These are phyloP conservation scores for Stachybotrys elegans DNA, from an alignment of 2,329 filamentous ascomycete genomes.

Conservation along the genomic window DNA sequence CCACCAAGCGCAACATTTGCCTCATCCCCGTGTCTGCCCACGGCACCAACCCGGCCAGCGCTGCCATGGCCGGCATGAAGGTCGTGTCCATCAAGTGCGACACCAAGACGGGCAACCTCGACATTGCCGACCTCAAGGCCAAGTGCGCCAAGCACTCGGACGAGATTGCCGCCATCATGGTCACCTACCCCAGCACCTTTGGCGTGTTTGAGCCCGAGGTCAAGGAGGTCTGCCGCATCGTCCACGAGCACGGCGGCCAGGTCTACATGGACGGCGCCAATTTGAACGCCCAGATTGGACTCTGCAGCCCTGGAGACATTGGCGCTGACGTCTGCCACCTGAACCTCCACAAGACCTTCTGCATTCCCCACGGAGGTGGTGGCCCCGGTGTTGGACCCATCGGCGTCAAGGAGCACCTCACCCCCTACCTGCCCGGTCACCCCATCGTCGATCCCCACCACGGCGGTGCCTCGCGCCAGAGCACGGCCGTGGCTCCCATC, in stretches of 20 bases:
- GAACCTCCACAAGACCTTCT: slow-evolving; percentile 98
- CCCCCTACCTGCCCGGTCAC: slow-evolving; percentile 54
- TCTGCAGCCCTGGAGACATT: slow-evolving; percentile 92
- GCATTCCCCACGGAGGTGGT: slow-evolving; percentile 92
- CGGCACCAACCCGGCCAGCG: slow-evolving; percentile 92
- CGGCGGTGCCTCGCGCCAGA: slow-evolving; percentile 49
- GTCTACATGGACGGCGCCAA: slow-evolving; percentile 99
- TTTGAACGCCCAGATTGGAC: slow-evolving; percentile 96
- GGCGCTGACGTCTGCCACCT: slow-evolving; percentile 95
- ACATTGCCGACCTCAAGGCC: slow-evolving; percentile 75
- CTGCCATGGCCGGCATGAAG: slow-evolving; percentile 92
- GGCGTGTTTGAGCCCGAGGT: slow-evolving; percentile 91
- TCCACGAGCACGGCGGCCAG: slow-evolving; percentile 83
- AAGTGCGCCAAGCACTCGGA: slow-evolving; percentile 87
- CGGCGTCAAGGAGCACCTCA: slow-evolving; percentile 78
- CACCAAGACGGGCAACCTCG: slow-evolving; percentile 78
- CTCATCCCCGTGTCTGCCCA: slow-evolving; percentile 93
- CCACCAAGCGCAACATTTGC: slow-evolving; percentile 83
- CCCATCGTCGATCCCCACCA: slow-evolving; percentile 21
- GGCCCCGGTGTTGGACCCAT: slow-evolving; percentile 93
- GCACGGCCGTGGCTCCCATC: slow-evolving; percentile 19
- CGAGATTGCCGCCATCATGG: slow-evolving; percentile 88
- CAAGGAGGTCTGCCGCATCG: slow-evolving; percentile 77
- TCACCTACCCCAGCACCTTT: slow-evolving; percentile 93
- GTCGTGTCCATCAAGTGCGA: slow-evolving; percentile 93